Base-by-base conservation (phyloP, 768 basidiomycete genomes). In the Rhodotorula graminis region DNA sequence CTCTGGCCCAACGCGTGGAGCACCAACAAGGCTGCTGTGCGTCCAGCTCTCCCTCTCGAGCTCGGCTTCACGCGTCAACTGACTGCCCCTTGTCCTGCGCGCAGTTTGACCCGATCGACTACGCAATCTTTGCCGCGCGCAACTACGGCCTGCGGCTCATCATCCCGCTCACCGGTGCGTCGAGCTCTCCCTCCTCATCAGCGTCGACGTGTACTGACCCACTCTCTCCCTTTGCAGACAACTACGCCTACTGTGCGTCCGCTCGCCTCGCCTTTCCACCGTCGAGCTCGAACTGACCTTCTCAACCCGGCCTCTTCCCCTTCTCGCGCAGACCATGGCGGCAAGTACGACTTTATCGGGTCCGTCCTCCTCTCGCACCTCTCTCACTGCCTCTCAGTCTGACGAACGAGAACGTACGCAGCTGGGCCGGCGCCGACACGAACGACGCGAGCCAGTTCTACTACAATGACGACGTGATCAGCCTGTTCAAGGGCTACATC, bases 311-410 rank as follows among this genome's bases (percentile, higher is more conserved):
- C n/a, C 40, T 40, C 29, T 42, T 31, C 67, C 60, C 78, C 27
- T 21, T 21, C 3, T 37, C 44, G 6, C 58, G 59, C 53, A 75
- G 74, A 79, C 33, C 78, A 80, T 59, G 79, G 79, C 52, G 80
- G 80, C 18, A 80, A 80, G 65, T 80, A 77, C 64, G 79, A 80
- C 49, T 81, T 80, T 55, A 79, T 81, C 61, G 61, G 76, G 67
- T 80, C 62, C 67, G 69, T 67, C 27, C n/a, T 23, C 27, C 44
- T 15, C 29, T 11, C 37, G 27, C 37, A 31, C 16, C 4, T 25
- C 25, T 11, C 23, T 4, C 7, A 0, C 5, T 4, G 5, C 18
- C 19, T 15, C 1, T 10, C 50, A 19, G 18, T n/a, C 21, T 6
- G 12, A 19, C 19, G 44, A 23, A 25, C 9, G 42, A 9, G 27